A percentile compares a stretch with the other conserved stretches of the same genome.
phyloP scores from a whole-genome alignment of 805 yeast genomes.

The Barnettozyma sucrosica region DNA sequence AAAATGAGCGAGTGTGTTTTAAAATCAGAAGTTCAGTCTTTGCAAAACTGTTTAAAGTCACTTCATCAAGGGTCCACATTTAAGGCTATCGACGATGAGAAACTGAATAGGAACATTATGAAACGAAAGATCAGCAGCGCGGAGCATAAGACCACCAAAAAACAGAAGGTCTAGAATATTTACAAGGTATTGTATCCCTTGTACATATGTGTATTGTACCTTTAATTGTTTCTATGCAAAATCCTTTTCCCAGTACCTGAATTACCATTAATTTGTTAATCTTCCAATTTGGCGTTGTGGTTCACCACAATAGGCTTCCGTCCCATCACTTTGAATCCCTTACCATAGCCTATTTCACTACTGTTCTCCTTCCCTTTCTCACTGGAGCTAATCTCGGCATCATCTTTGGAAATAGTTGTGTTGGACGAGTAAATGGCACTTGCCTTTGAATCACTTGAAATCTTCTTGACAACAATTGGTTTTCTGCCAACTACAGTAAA shows the following conservation, averaged over 20 bases:
- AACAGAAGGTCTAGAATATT: slow-evolving; percentile 13
- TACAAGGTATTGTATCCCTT: background rate
- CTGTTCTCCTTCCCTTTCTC: background rate
- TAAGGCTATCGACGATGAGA: slow-evolving; percentile 50
- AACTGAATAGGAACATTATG: slow-evolving; percentile 50
- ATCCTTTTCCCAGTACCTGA: background rate
- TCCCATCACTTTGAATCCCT: slow-evolving; percentile 7
- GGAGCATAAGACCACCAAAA: slow-evolving; percentile 25
- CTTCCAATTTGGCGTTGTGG: background rate
- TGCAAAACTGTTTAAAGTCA: slow-evolving; percentile 33
- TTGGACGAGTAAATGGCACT: background rate
- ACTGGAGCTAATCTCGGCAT: background rate
- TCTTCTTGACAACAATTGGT: slow-evolving; percentile 2
- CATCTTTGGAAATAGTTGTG: background rate
- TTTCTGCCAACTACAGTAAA: slow-evolving; percentile 9
- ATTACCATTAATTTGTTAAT: background rate
- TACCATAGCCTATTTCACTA: background rate
- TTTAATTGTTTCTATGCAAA: background rate
- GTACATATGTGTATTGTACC: background rate
- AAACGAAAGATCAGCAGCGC: slow-evolving; percentile 39
- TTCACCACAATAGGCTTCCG: slow-evolving; percentile 7
- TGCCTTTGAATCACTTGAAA: background rate
- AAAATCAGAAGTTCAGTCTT: slow-evolving; percentile 48
- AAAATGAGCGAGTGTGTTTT: slow-evolving; percentile 52
- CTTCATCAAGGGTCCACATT: slow-evolving; percentile 26